Evolutionary conservation across 305 asterid species (phyloP).

Genomic region (Ilex paraguariensis): DNA sequence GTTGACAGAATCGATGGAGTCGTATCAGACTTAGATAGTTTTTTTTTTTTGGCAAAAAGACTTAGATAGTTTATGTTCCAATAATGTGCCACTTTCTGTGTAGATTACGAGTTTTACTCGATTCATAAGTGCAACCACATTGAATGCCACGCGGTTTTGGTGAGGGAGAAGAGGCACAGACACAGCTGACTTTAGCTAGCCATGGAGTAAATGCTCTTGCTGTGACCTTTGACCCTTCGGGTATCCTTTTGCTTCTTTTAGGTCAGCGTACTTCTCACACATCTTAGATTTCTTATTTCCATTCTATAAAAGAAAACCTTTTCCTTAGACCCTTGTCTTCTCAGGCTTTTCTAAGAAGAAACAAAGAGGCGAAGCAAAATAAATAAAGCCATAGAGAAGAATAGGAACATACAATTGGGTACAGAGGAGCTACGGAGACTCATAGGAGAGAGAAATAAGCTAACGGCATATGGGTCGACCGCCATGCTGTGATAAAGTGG

Average conservation of each 20-base stretch:
- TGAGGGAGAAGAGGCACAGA: slow-evolving; percentile 29
- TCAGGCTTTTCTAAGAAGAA: slow-evolving; percentile 17
- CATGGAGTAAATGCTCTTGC: slow-evolving; percentile 57
- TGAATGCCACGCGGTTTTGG: slow-evolving; percentile 84
- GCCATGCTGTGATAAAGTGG: slow-evolving; percentile 85
- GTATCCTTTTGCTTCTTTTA: slow-evolving; percentile 16
- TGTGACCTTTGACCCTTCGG: slow-evolving; percentile 51
- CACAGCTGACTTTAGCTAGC: slow-evolving; percentile 62
- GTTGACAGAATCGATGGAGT: no score
- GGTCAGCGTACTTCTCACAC: slow-evolving; percentile 23
- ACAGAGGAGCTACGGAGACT: no score
- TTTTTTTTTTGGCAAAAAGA: no score
- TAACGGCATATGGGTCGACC: slow-evolving; percentile 66
- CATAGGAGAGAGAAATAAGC: no score
- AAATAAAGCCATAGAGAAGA: neutral
- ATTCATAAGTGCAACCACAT: slow-evolving; percentile 13
- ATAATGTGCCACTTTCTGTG: no score
- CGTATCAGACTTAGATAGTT: no score
- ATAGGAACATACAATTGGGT: neutral
- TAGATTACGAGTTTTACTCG: no score
- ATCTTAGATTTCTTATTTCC: slow-evolving; percentile 17
- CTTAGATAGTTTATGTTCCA: no score
- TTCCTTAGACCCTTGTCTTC: slow-evolving; percentile 34
- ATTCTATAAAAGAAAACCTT: slow-evolving; percentile 22
- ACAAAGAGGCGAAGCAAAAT: neutral